phyloP scores from a whole-genome alignment of 192 early-diverging fungal genomes.

The Coemansia sp. region DNA sequence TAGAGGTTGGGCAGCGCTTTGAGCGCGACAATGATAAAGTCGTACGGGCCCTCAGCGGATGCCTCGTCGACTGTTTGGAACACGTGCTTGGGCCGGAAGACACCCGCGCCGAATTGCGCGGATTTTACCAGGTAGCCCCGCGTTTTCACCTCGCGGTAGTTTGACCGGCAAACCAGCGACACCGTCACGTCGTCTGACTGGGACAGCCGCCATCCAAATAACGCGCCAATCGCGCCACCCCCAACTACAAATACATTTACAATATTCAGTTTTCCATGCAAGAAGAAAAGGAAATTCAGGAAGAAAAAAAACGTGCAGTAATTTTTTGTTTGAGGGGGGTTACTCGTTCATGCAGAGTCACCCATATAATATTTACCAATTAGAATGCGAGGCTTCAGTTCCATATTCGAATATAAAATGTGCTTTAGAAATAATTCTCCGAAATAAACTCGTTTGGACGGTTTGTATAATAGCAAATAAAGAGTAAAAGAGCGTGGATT shows the following conservation, averaged over 20 bases:
- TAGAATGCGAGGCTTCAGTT: constrained; percentile 41
- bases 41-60: constrained; percentile 16
- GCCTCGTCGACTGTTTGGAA: constrained; percentile 40
- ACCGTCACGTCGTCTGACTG: constrained; percentile 22
- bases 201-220: constrained; percentile 47
- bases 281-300: too few species aligned
- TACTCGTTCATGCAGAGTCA: too few species aligned
- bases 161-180: constrained; percentile 46
- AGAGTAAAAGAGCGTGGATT: too few species aligned
- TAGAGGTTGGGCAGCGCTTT: constrained; percentile 52
- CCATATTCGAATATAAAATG: constrained; percentile 12
- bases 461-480: too few species aligned
- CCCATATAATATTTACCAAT: constrained; percentile 28
- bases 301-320: too few species aligned
- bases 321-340: not conserved
- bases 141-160: constrained; percentile 25
- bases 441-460: not conserved
- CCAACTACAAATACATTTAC: constrained; percentile 25
- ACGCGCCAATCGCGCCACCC: constrained; percentile 45
- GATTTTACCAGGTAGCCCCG: constrained; percentile 31
- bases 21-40: constrained; percentile 48
- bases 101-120: constrained; percentile 25
- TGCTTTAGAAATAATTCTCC: not conserved
- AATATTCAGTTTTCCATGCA: not conserved
- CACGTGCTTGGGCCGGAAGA: constrained; percentile 21